Percentiles rank a stretch among this genome's conserved stretches.
These are phyloP conservation scores for Pestalotiopsis sp. DNA, from an alignment of 2,329 filamentous ascomycete genomes.

Conservation along the genomic window DNA sequence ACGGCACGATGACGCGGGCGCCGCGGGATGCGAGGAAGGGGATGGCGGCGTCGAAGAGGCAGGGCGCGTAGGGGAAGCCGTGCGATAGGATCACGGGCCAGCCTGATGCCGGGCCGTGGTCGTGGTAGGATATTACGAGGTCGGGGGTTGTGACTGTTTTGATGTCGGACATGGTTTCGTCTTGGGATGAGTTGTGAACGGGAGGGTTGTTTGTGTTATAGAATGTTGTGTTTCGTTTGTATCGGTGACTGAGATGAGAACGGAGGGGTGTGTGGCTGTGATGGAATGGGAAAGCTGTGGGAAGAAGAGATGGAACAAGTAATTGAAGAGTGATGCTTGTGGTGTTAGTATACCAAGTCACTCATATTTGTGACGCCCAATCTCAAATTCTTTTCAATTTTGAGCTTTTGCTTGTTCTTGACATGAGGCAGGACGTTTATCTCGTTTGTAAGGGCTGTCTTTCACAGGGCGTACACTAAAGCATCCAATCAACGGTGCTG, in stretches of 20 bases:
- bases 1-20: constrained; percentile 30
- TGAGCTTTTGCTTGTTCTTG: no score
- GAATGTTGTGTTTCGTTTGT: no score
- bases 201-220: no score
- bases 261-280: no score
- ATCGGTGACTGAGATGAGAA: no score
- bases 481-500: background rate
- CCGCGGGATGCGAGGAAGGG: constrained; percentile 22
- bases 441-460: background rate
- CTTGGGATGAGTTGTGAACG: no score
- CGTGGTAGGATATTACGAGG: constrained; percentile 22
- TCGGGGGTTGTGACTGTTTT: constrained; percentile 5
- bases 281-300: background rate
- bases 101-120: constrained; percentile 19
- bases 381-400: no score
- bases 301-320: background rate
- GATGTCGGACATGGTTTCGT: background rate
- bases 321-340: no score
- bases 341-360: no score
- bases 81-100: constrained; percentile 27
- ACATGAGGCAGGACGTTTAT: background rate
- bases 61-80: constrained; percentile 30
- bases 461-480: background rate
- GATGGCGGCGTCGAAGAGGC: constrained; percentile 25
- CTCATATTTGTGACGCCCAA: no score